Percentiles rank a stretch among this genome's conserved stretches.
phyloP scores from a whole-genome alignment of 164 flowering plant species.

The Litsea cubeba region DNA sequence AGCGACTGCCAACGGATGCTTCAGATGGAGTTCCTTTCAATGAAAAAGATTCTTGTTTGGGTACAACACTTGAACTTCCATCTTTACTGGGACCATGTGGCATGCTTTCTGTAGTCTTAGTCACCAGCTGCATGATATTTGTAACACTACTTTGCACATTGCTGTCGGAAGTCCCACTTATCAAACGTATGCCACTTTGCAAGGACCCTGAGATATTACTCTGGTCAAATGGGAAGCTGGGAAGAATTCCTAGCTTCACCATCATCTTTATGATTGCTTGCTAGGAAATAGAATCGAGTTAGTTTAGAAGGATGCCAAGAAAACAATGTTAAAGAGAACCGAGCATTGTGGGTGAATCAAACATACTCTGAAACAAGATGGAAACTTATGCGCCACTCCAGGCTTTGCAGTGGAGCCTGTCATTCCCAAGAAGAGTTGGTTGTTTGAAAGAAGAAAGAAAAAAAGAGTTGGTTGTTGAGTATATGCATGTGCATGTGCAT shows the following conservation, averaged over 20 bases:
- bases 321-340: background rate
- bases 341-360: slow-evolving; percentile 4
- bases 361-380: slow-evolving; percentile 51
- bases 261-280: slow-evolving; percentile 51
- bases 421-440: slow-evolving; percentile 6
- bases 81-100: slow-evolving; percentile 21
- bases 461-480: background rate
- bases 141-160: slow-evolving; percentile 32
- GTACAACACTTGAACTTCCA: slow-evolving; percentile 15
- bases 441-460: too few species aligned
- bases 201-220: slow-evolving; percentile 42
- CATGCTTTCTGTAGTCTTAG: slow-evolving; percentile 23
- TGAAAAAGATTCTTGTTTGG: slow-evolving; percentile 18
- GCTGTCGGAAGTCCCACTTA: slow-evolving; percentile 21
- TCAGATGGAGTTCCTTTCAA: slow-evolving; percentile 27
- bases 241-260: slow-evolving; percentile 50
- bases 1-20: slow-evolving; percentile 35
- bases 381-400: slow-evolving; percentile 54
- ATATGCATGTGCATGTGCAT: slow-evolving; percentile 1
- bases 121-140: slow-evolving; percentile 28
- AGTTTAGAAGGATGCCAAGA: slow-evolving; percentile 11
- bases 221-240: slow-evolving; percentile 38
- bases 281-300: slow-evolving; percentile 30
- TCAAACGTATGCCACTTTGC: slow-evolving; percentile 33
- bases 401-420: slow-evolving; percentile 92